These are phyloP conservation scores for Hordeum marinum DNA, from an alignment of 176 grass and related monocot genomes.

Conservation along the genomic window DNA sequence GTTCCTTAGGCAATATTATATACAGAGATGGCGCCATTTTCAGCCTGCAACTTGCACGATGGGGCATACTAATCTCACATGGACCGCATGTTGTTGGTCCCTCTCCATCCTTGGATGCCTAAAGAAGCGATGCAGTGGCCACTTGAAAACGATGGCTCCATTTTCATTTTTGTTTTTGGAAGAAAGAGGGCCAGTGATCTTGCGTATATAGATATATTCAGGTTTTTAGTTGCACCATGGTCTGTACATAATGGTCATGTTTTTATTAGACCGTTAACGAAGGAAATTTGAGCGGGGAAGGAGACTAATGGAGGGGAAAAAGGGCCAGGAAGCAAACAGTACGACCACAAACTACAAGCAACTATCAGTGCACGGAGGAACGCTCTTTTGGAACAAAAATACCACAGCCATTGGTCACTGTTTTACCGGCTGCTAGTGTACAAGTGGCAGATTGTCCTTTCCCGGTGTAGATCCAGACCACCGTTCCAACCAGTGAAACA, in stretches of 20 bases:
- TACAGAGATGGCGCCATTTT: neutral
- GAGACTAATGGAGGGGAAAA: neutral
- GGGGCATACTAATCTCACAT: neutral
- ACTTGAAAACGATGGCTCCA: neutral
- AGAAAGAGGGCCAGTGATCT: too few relatives aligned
- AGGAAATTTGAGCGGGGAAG: neutral
- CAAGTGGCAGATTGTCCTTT: neutral
- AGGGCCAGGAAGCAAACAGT: slow-evolving; percentile 5
- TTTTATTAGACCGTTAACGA: too few relatives aligned
- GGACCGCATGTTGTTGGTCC: slow-evolving; percentile 2
- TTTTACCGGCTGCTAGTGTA: neutral
- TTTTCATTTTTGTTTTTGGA: too few relatives aligned
- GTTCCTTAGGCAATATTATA: neutral
- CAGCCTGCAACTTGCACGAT: slow-evolving; percentile 3
- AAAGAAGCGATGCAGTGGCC: slow-evolving; percentile 13
- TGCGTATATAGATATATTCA: too few relatives aligned
- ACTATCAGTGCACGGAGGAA: too few relatives aligned
- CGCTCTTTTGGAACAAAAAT: neutral
- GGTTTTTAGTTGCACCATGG: too few relatives aligned
- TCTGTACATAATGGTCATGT: neutral
- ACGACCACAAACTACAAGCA: neutral
- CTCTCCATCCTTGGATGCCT: slow-evolving; percentile 7
- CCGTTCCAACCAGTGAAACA: neutral
- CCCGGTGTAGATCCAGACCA: neutral
- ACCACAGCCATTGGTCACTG: neutral